Conservation (phyloP, 768 basidiomycete genomes). For the Cantharellus cinnabarinus region DNA sequence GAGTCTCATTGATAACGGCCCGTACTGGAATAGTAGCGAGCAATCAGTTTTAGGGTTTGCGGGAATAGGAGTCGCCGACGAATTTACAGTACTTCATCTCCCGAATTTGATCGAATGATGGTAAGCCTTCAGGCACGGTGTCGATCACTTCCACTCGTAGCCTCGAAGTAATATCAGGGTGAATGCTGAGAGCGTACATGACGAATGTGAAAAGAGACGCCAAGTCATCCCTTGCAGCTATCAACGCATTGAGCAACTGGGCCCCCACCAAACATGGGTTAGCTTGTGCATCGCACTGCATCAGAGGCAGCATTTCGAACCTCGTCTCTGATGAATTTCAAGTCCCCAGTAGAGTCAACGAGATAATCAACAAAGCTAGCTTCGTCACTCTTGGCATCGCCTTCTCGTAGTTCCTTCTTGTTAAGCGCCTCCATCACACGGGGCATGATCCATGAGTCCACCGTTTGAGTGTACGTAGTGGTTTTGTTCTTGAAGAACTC, state of each 20-base stretch:
- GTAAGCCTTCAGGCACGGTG: background rate
- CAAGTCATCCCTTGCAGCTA: slow-evolving; percentile 6
- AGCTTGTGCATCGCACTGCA: background rate
- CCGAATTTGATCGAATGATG: slow-evolving; percentile 1
- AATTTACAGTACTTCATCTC: slow-evolving; percentile 5
- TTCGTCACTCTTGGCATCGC: background rate
- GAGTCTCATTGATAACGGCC: slow-evolving; percentile 17
- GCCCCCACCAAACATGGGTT: too few species aligned
- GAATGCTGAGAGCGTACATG: slow-evolving; percentile 2
- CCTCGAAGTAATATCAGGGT: slow-evolving; percentile 3
- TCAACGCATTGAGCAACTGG: slow-evolving; percentile 6
- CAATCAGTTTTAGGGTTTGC: too few species aligned
- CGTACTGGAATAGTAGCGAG: slow-evolving; percentile 11
- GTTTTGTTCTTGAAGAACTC: slow-evolving; percentile 3
- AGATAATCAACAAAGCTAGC: slow-evolving; percentile 6
- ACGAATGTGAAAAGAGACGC: slow-evolving; percentile 4
- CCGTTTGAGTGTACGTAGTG: background rate
- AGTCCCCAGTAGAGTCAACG: background rate
- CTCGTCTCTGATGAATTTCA: background rate
- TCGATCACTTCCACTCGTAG: slow-evolving; percentile 11
- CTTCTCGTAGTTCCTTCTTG: background rate
- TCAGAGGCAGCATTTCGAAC: background rate
- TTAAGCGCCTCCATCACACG: background rate
- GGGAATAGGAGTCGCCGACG: background rate
- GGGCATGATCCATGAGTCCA: slow-evolving; percentile 1